Base-by-base conservation (phyloP, 768 basidiomycete species). In the Zangia roseola region DNA sequence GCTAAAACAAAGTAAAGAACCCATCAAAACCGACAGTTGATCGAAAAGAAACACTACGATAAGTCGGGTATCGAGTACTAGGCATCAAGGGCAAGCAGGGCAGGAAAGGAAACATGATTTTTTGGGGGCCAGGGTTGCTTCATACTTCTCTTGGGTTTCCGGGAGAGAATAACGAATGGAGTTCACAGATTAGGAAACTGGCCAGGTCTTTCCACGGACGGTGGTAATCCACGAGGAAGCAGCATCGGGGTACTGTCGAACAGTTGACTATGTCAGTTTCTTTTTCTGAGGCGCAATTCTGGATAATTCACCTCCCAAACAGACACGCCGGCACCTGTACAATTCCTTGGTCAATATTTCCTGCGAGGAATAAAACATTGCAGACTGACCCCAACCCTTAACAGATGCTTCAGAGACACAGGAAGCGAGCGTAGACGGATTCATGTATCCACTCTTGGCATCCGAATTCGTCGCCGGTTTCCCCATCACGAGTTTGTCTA, bases 401-500 rank as follows among this genome's bases (percentile, higher is more conserved):
- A 56, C 61, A 59, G 80, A 78, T 1, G 84, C 88, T 60, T 80
- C 72, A 6, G 71, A 59, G n/a, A 88, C 65, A 63, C 88, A 91
- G 10, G 64, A 64, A 5, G 82, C 78, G 9, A 91, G 72, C 6
- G 77, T 77, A 7, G 73, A 67, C 2, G 83, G 69, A 33, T 69
- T 70, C 63, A 90, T 84, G 50, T 71, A 79, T 5, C 75, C 82
- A 53, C 78, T 85, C 50, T 50, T 75, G 2, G 84, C 82, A 45
- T 82, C 79, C 9, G 68, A 57, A 7, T 53, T 53, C 0, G 73
- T 47, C 2, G 80, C 82, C 1, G 86, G 86, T 65, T 91, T 91
- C 5, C 86, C 87, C 57, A 91, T 86, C 52, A 89, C 80, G 40
- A 89, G 72, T 68, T 91, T 89, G 62, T 76, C 63, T 39, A 81